Conservation (phyloP, 2,329 filamentous ascomycete genomes). For the Nectriaceae sp. region DNA sequence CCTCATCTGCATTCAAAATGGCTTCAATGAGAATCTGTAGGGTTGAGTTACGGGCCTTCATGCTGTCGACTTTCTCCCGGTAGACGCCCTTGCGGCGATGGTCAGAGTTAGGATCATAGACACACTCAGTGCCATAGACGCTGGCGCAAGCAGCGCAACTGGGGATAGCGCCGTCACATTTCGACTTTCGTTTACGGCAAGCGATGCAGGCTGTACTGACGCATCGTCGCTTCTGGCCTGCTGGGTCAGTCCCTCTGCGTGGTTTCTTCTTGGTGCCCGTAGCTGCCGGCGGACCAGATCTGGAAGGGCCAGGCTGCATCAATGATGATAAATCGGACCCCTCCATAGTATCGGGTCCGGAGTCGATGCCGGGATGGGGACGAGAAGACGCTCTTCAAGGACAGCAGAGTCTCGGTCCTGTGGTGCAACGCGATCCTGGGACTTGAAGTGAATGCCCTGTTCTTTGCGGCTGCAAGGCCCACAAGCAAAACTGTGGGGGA, state of each 20-base stretch:
- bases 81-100: constrained; percentile 96
- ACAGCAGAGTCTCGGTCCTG: background rate
- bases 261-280: constrained; percentile 48
- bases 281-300: constrained; percentile 2
- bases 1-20: constrained; percentile 86
- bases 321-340: constrained; percentile 12
- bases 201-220: constrained; percentile 85
- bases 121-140: constrained; percentile 86
- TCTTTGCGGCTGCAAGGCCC: constrained; percentile 11
- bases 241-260: constrained; percentile 49
- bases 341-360: constrained; percentile 19
- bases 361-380: constrained; percentile 4
- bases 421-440: constrained; percentile 12
- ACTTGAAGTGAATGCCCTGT: constrained; percentile 4
- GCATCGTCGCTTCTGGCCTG: constrained; percentile 69
- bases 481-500: constrained; percentile 15
- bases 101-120: constrained; percentile 96
- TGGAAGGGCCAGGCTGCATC: constrained; percentile 15
- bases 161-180: constrained; percentile 89
- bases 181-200: constrained; percentile 77
- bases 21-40: constrained; percentile 91
- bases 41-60: constrained; percentile 85
- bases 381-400: no score
- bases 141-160: constrained; percentile 95
- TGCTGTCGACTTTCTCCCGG: constrained; percentile 85